These are phyloP conservation scores for Drosera capensis DNA, from an alignment of 148 eudicot species.

Conservation along the genomic window DNA sequence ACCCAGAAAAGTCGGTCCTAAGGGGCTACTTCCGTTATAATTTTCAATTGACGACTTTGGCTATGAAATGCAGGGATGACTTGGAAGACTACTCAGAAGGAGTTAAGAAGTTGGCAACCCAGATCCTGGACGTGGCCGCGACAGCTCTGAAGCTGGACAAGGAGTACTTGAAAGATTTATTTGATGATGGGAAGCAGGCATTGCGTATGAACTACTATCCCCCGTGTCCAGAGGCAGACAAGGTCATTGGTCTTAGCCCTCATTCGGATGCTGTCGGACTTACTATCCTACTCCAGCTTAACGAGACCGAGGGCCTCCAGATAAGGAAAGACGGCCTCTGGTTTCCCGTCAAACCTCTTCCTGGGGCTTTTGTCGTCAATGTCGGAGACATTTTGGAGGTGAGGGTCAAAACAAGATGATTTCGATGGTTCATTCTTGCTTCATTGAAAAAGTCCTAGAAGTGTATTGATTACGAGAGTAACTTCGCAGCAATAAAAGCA, in stretches of 20 bases:
- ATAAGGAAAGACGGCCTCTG: slow-evolving; percentile 7
- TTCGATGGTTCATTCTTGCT: neutral
- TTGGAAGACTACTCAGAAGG: neutral
- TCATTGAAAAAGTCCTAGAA: neutral
- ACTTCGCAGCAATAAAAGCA: no score
- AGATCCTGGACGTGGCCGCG: neutral
- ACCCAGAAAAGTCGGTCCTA: neutral
- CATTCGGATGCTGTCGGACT: slow-evolving; percentile 12
- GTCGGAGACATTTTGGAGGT: slow-evolving; percentile 8
- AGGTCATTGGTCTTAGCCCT: slow-evolving; percentile 11
- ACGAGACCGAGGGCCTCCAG: slow-evolving; percentile 9
- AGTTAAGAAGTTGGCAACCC: neutral
- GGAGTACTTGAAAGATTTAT: slow-evolving; percentile 9
- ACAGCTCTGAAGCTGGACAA: neutral
- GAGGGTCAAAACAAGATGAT: neutral
- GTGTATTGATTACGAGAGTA: neutral
- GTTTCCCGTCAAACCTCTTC: slow-evolving; percentile 8
- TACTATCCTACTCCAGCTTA: slow-evolving; percentile 18
- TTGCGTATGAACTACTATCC: slow-evolving; percentile 24
- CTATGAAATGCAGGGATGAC: neutral
- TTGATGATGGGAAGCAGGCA: slow-evolving; percentile 6
- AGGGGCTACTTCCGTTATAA: no score
- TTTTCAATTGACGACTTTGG: neutral
- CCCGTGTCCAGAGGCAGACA: slow-evolving; percentile 15
- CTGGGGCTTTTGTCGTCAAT: slow-evolving; percentile 4